Evolutionary conservation across 352 stramenopile species (phyloP).

Genomic region (Phytophthora idaei): DNA sequence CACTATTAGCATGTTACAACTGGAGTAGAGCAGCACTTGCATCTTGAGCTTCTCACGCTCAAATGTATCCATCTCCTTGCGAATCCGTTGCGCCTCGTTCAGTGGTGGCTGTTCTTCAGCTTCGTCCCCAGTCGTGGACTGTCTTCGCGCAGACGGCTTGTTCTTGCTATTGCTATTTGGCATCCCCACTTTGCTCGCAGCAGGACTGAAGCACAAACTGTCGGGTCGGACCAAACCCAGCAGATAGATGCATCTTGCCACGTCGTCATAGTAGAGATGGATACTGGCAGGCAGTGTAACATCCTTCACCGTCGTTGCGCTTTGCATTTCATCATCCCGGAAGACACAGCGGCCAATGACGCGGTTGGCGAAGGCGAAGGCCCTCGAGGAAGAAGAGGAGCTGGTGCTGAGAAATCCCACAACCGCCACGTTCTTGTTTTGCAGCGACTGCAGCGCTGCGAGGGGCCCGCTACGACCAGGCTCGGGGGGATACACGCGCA

Average conservation of each 20-base stretch:
- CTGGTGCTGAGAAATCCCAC: slow-evolving; percentile 57
- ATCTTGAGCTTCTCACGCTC: slow-evolving; percentile 66
- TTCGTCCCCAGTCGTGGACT: slow-evolving; percentile 6
- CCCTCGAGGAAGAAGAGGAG: slow-evolving; percentile 35
- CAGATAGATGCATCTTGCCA: slow-evolving; percentile 54
- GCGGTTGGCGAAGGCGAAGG: slow-evolving; percentile 63
- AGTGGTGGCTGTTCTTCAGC: slow-evolving; percentile 18
- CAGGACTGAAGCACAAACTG: slow-evolving; percentile 35
- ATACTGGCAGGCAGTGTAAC: slow-evolving; percentile 42
- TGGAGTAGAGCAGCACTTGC: slow-evolving; percentile 66
- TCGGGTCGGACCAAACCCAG: slow-evolving; percentile 55
- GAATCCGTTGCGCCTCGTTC: slow-evolving; percentile 21
- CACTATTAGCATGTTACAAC: slow-evolving; percentile 65
- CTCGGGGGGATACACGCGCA: slow-evolving; percentile 65
- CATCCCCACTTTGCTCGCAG: slow-evolving; percentile 10
- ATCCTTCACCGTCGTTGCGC: slow-evolving; percentile 30
- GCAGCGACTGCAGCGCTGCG: slow-evolving; percentile 47
- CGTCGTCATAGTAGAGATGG: slow-evolving; percentile 66
- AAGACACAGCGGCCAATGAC: slow-evolving; percentile 69
- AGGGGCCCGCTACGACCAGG: slow-evolving; percentile 19
- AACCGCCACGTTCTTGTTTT: slow-evolving; percentile 46
- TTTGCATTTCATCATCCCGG: slow-evolving; percentile 34
- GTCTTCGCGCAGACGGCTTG: slow-evolving; percentile 8
- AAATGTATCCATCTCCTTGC: slow-evolving; percentile 30
- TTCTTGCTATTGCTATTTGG: slow-evolving; percentile 19